Percentiles rank a stretch among this genome's conserved stretches.
These are phyloP conservation scores for Citropsis articulata DNA, from an alignment of 345 rosid species.

Conservation along the genomic window DNA sequence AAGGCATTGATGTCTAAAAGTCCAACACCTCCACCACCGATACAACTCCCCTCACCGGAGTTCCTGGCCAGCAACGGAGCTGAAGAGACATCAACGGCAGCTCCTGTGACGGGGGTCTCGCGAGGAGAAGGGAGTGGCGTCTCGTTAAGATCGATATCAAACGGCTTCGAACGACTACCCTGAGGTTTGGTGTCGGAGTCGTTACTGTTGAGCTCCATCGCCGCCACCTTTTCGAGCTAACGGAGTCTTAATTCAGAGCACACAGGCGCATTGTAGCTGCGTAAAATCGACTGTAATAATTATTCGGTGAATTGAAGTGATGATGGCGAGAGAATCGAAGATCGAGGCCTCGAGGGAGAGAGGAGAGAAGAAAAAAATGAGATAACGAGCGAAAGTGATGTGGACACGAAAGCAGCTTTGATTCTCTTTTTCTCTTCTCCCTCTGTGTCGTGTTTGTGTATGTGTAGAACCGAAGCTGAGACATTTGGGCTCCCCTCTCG, in stretches of 20 bases:
- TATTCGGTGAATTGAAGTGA: background rate
- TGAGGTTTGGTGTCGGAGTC: background rate
- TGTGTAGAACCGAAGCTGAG: constrained; percentile 10
- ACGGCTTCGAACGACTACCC: constrained; percentile 17
- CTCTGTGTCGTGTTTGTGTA: background rate
- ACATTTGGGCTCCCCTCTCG: constrained; percentile 13
- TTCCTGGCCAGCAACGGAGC: background rate
- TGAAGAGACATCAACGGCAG: background rate
- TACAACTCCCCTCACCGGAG: background rate
- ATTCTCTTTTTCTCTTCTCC: background rate
- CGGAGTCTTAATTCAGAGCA: background rate
- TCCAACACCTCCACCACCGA: background rate
- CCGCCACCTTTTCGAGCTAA: background rate
- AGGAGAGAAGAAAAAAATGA: background rate
- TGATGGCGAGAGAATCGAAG: background rate
- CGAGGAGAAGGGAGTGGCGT: constrained; percentile 30
- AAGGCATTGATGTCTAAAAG: constrained; percentile 35
- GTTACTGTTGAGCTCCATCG: constrained; percentile 17
- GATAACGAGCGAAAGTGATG: background rate
- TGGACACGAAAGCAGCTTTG: background rate
- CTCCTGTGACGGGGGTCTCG: background rate
- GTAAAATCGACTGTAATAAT: background rate
- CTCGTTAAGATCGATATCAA: constrained; percentile 38
- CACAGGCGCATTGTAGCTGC: background rate
- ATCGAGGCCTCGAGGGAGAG: background rate